Evolutionary conservation across 495 filamentous ascomycete genomes (phyloP).

Genomic region (Aspergillus ellipticus): DNA sequence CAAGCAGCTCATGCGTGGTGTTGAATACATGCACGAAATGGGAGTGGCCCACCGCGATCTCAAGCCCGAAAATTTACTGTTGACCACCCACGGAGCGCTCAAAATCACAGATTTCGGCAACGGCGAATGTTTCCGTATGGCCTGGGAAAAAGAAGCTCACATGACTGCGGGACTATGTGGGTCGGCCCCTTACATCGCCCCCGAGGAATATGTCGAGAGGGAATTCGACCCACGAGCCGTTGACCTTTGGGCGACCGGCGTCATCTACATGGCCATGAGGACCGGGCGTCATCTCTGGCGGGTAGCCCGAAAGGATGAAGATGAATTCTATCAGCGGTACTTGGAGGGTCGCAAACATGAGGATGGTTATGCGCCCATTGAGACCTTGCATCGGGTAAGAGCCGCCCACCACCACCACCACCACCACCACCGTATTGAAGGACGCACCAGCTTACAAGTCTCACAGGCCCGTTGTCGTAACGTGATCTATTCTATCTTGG

Average conservation of each 20-base stretch:
- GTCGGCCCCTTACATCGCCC: constrained; percentile 94
- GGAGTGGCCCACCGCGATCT: constrained; percentile 96
- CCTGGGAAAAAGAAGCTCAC: constrained; percentile 96
- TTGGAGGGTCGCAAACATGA: constrained; percentile 88
- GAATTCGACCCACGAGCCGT: constrained; percentile 97
- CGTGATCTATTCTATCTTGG: constrained; percentile 97
- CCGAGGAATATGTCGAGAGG: constrained; percentile 89
- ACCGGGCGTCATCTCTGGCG: constrained; percentile 95
- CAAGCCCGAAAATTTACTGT: constrained; percentile 93
- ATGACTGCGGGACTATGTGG: constrained; percentile 97
- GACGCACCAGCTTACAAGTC: constrained; percentile 33
- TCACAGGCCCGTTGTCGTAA: constrained; percentile 90
- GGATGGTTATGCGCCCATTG: constrained; percentile 93
- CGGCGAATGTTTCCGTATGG: constrained; percentile 99
- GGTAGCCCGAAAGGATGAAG: constrained; percentile 90
- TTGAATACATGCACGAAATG: constrained; percentile 99
- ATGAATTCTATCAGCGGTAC: constrained; percentile 95
- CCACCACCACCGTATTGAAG: constrained; percentile 7
- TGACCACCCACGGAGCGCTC: constrained; percentile 89
- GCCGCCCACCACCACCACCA: too few species aligned
- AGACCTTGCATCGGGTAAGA: constrained; percentile 90
- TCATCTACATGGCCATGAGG: constrained; percentile 99
- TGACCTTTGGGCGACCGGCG: constrained; percentile 95
- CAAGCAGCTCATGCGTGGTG: constrained; percentile 98
- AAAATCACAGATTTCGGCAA: constrained; percentile 99